phyloP scores from a whole-genome alignment of 2,329 filamentous ascomycete genomes.

The Parastagonospora avenae region DNA sequence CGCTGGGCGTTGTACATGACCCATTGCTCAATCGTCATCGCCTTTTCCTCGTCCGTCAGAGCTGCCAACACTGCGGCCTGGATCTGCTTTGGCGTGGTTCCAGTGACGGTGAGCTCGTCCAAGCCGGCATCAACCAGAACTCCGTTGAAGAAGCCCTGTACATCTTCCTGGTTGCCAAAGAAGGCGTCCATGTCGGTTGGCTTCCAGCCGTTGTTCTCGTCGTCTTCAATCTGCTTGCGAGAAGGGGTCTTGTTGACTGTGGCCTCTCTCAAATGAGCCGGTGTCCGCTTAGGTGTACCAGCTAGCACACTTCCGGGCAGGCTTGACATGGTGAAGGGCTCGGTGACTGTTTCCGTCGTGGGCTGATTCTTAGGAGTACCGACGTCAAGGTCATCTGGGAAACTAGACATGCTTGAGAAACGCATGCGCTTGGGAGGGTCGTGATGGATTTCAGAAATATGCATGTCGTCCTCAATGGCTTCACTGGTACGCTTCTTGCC shows the following conservation, averaged over 20 bases:
- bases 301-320: constrained; percentile 5
- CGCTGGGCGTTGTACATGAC: constrained; percentile 78
- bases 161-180: constrained; percentile 51
- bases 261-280: constrained; percentile 19
- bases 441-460: neutral
- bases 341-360: neutral
- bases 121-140: constrained; percentile 37
- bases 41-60: constrained; percentile 76
- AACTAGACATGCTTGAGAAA: constrained; percentile 19
- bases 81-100: constrained; percentile 40
- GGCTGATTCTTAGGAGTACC: constrained; percentile 21
- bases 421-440: constrained; percentile 2
- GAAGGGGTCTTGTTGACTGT: constrained; percentile 5
- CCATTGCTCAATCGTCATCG: constrained; percentile 95
- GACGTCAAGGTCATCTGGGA: constrained; percentile 13
- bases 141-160: constrained; percentile 29
- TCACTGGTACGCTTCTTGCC: constrained; percentile 27
- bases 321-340: constrained; percentile 5
- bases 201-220: constrained; percentile 63
- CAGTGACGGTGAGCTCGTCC: constrained; percentile 30
- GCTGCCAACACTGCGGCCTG: constrained; percentile 61
- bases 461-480: constrained; percentile 9
- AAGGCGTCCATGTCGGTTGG: constrained; percentile 77
- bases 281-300: constrained; percentile 32
- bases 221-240: neutral